phyloP scores from a whole-genome alignment of 306 rosid species.

The Cyamopsis tetragonoloba region DNA sequence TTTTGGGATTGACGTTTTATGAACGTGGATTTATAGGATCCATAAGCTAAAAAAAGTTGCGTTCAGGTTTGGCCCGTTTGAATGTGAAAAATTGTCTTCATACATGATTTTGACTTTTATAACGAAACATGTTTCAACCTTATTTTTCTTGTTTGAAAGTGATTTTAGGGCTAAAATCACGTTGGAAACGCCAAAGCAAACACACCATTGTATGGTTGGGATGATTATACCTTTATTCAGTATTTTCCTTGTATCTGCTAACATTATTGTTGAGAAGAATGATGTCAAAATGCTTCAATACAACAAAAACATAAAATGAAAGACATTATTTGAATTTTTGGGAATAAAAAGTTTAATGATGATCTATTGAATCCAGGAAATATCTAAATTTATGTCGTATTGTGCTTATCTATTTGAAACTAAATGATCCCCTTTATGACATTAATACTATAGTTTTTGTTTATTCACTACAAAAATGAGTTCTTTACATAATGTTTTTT shows the following conservation, averaged over 20 bases:
- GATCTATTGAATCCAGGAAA: not conserved
- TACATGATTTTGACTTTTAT: no score
- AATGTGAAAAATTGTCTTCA: no score
- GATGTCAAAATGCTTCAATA: not conserved
- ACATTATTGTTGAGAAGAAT: not conserved
- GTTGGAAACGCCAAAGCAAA: no score
- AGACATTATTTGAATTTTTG: not conserved
- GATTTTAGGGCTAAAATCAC: no score
- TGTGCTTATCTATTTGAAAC: conserved; percentile 7
- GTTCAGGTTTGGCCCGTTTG: no score
- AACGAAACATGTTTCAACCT: no score
- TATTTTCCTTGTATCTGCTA: not conserved
- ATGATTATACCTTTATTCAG: not conserved
- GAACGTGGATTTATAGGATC: no score
- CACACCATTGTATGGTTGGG: no score
- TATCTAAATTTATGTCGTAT: not conserved
- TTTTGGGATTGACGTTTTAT: no score
- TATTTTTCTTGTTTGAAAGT: no score
- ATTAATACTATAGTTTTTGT: not conserved
- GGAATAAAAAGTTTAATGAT: not conserved
- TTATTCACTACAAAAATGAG: conserved; percentile 4
- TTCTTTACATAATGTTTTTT: conserved; percentile 20
- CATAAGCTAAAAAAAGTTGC: no score
- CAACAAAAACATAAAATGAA: not conserved
- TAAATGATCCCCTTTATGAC: not conserved